Percentiles rank a stretch among this genome's conserved stretches.
These are phyloP conservation scores for Cladosporium sp. DNA, from an alignment of 2,329 filamentous ascomycete species.

Conservation along the genomic window DNA sequence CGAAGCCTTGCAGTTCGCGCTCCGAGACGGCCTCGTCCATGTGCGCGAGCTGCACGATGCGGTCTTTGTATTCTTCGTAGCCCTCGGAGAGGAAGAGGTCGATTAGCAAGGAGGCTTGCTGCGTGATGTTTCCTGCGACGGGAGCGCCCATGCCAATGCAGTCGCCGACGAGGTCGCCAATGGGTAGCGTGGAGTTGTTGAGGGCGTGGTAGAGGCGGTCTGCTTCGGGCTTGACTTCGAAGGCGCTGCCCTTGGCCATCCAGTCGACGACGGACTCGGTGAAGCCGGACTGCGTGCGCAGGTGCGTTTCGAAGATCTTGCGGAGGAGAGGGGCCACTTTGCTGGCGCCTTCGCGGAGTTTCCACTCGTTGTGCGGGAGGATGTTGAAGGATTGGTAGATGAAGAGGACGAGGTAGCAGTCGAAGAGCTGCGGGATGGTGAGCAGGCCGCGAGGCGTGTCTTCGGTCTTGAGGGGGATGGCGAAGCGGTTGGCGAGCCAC, in stretches of 20 bases:
- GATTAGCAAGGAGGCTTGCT: conserved; percentile 57
- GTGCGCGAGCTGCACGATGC: conserved; percentile 53
- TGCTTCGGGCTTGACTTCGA: conserved; percentile 53
- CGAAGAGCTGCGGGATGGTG: conserved; percentile 51
- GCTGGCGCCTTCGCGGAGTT: conserved; percentile 48
- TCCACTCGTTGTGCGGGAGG: conserved; percentile 52
- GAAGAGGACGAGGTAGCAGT: conserved; percentile 48
- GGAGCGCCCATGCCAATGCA: conserved; percentile 47
- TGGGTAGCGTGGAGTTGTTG: conserved; percentile 48
- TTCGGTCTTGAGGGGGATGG: conserved; percentile 66
- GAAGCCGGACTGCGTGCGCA: conserved; percentile 49
- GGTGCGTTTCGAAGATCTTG: conserved; percentile 47
- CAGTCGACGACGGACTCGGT: conserved; percentile 43
- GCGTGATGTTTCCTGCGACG: conserved; percentile 54
- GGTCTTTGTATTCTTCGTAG: conserved; percentile 53
- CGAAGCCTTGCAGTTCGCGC: conserved; percentile 55
- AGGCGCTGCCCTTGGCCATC: conserved; percentile 52
- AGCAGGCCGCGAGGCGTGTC: conserved; percentile 61
- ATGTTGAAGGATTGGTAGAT: conserved; percentile 59
- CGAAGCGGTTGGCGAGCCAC: conserved; percentile 65
- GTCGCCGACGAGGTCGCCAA: conserved; percentile 47
- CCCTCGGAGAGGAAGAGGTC: conserved; percentile 54
- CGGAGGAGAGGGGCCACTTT: conserved; percentile 44
- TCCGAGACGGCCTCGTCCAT: conserved; percentile 46
- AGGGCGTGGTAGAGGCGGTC: conserved; percentile 56